Conservation (phyloP, 495 filamentous ascomycete genomes). For the Paragyromitra xinjiangensis region DNA sequence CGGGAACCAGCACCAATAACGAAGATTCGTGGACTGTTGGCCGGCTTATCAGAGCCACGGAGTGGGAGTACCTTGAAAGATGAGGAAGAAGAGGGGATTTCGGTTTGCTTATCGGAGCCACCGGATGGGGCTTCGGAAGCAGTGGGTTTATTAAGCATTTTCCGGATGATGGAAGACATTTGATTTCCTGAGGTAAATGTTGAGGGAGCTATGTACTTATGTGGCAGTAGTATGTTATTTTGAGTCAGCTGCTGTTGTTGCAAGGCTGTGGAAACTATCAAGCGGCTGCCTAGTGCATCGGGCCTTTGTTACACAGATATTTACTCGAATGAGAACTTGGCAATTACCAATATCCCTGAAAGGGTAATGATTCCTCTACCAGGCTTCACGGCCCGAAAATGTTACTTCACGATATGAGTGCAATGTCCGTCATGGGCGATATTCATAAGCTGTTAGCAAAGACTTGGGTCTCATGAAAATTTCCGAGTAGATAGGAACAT, state of each 20-base stretch:
- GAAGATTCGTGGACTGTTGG: slow-evolving; percentile 66
- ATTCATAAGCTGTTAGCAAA: no score
- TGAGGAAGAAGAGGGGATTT: neutral
- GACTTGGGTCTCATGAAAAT: no score
- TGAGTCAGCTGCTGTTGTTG: neutral
- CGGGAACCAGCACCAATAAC: slow-evolving; percentile 90
- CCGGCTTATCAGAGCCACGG: slow-evolving; percentile 4
- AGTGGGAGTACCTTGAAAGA: neutral
- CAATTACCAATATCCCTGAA: neutral
- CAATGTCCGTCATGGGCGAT: no score
- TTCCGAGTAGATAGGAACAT: no score
- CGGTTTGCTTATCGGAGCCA: slow-evolving; percentile 2
- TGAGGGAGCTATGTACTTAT: neutral
- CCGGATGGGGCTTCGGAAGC: neutral
- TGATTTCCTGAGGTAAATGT: neutral
- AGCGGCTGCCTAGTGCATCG: neutral
- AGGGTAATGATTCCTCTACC: neutral
- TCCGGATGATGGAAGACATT: slow-evolving; percentile 16
- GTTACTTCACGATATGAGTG: no score
- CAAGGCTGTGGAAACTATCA: neutral
- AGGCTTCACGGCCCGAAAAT: neutral
- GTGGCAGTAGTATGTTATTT: neutral
- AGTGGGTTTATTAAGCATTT: slow-evolving; percentile 2
- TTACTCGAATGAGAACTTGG: neutral
- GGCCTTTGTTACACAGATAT: neutral